Evolutionary conservation across 305 asterid genomes (phyloP).

Genomic region (Nicotiana rustica): DNA sequence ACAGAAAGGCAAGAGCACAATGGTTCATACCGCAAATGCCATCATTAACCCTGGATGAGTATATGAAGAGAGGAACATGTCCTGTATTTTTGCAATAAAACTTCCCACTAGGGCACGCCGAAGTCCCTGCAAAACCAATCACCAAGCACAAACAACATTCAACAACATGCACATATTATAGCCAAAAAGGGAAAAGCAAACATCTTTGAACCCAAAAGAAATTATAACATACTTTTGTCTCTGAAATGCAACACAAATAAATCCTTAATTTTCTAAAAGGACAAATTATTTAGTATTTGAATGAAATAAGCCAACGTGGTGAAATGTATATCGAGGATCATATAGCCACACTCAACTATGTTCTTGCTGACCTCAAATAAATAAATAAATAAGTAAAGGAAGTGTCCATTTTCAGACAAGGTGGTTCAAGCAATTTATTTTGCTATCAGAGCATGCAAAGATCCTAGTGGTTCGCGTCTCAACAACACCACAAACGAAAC

Average conservation of each 20-base stretch:
- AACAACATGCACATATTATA: conserved; percentile 20
- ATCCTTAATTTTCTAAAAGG: neutral
- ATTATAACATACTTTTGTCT: neutral
- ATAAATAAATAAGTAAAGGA: neutral
- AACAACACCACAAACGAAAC: neutral
- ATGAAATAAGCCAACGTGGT: neutral
- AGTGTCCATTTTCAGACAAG: neutral
- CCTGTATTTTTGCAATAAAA: conserved; percentile 93
- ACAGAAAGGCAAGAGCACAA: neutral
- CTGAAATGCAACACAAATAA: neutral
- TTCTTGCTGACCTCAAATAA: neutral
- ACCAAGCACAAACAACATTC: conserved; percentile 29
- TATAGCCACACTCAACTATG: neutral
- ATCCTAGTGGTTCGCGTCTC: conserved; percentile 13
- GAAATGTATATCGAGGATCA: neutral
- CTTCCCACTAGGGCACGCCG: conserved; percentile 92
- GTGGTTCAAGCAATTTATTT: neutral
- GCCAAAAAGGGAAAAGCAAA: conserved; percentile 22
- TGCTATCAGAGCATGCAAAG: neutral
- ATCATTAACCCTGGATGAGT: conserved; percentile 94
- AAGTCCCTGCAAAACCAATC: conserved; percentile 75
- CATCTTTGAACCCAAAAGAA: conserved; percentile 18
- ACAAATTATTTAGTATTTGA: neutral
- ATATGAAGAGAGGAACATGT: conserved; percentile 68
- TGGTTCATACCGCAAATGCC: conserved; percentile 84